Base-by-base conservation (phyloP, 306 rosid genomes). In the Arachis hypogaea region DNA sequence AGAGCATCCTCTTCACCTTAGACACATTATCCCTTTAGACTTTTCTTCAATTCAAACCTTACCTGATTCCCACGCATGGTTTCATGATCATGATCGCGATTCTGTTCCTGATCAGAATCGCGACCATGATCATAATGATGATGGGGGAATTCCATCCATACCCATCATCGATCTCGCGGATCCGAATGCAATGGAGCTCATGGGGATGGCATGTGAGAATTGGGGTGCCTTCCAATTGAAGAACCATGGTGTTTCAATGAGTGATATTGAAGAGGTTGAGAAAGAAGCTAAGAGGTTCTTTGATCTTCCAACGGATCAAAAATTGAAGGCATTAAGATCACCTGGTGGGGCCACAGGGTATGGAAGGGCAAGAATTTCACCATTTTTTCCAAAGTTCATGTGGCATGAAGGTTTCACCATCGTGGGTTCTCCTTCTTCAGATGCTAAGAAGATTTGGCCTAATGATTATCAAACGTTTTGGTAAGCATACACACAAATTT, bases 321-420 rank as follows among this genome's bases (percentile, higher is more conserved):
- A 91, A 51, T 1, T 87, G 61, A 83, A 78, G 77, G 89, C 90
- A 2, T 59, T 87, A 6, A 70, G 95, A 12, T 67, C 91, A 11
- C 84, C 97, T 0, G 59, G 60, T 0, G 88, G 85, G 5, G 78
- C 67, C 75, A 65, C 86, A 2, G 97, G 97, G 0, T 91, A 87
- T 10, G 97, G 97, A 4, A 9, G 72, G 4, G 89, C 95, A 1
- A 69, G 82, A 55, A 87, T 87, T 6, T 69, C 97, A 49, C 88
- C 78, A 0, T 89, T 89, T 77, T 91, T 84, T 43, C 41, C 84
- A 3, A 89, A 86, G 75, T 50, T 62, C 22, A 89, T 89, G 97
- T 91, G 97, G 97, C 91, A 87, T 22, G 97, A 91, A 46, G 97
- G 97, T 0, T 89, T 89, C 40, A 91, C 97, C 18, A 82, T 89